These are phyloP conservation scores for Sphaerulina populicola DNA, from an alignment of 2,329 filamentous ascomycete genomes.

Conservation along the genomic window DNA sequence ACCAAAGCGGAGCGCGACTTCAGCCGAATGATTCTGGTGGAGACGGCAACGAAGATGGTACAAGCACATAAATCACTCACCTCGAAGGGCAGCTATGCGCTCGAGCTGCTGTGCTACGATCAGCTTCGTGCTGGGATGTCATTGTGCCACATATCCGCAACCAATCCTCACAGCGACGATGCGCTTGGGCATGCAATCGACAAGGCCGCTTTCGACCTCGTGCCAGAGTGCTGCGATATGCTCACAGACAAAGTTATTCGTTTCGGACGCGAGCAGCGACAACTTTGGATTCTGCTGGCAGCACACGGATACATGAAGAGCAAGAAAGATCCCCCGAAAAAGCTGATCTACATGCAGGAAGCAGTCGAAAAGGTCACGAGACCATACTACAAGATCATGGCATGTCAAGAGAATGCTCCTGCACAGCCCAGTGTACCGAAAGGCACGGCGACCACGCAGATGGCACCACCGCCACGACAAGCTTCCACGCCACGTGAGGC, in stretches of 20 bases:
- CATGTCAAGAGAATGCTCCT: slow-evolving; percentile 24
- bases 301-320: slow-evolving; percentile 25
- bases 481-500: neutral
- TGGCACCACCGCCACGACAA: neutral
- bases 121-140: slow-evolving; percentile 28
- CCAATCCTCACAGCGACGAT: slow-evolving; percentile 21
- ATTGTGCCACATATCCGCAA: slow-evolving; percentile 24
- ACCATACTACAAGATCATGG: slow-evolving; percentile 30
- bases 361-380: slow-evolving; percentile 27
- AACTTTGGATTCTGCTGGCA: slow-evolving; percentile 29
- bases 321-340: slow-evolving; percentile 21
- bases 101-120: slow-evolving; percentile 27
- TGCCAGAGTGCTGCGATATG: slow-evolving; percentile 25
- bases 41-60: slow-evolving; percentile 25
- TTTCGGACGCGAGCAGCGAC: slow-evolving; percentile 27
- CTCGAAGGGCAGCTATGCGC: slow-evolving; percentile 21
- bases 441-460: neutral
- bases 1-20: slow-evolving; percentile 25
- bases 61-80: slow-evolving; percentile 23
- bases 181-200: slow-evolving; percentile 21
- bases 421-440: neutral
- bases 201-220: slow-evolving; percentile 18
- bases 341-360: slow-evolving; percentile 27
- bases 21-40: slow-evolving; percentile 27
- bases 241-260: slow-evolving; percentile 27